Conservation (phyloP, 2,329 filamentous ascomycete species). For the Penicillium sclerotiorum region DNA sequence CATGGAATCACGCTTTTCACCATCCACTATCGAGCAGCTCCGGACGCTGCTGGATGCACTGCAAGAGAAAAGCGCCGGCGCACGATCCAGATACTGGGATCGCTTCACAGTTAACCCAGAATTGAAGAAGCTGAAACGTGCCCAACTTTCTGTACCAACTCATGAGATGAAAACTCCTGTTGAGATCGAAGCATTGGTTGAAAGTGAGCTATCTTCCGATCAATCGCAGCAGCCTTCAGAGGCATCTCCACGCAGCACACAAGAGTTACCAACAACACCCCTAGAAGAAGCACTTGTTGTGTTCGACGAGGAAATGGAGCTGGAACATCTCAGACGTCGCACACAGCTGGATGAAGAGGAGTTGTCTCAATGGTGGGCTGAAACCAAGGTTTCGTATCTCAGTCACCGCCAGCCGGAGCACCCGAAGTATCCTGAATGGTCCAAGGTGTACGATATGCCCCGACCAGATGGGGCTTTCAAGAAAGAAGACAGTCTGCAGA, state of each 20-base stretch:
- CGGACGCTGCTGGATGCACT: neutral
- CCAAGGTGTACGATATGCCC: too few relatives aligned
- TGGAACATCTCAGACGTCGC: slow-evolving; percentile 18
- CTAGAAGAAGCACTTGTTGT: slow-evolving; percentile 11
- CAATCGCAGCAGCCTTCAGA: too few relatives aligned
- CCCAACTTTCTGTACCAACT: neutral
- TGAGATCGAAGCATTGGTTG: too few relatives aligned
- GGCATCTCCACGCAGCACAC: too few relatives aligned
- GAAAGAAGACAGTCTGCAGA: too few relatives aligned
- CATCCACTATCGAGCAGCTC: neutral
- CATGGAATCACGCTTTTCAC: slow-evolving; percentile 10
- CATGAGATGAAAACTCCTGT: too few relatives aligned
- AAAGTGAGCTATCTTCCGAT: too few relatives aligned
- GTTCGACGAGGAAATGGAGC: slow-evolving; percentile 27
- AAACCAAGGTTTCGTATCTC: neutral
- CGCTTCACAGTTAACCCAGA: neutral
- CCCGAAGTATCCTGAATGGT: slow-evolving; percentile 7
- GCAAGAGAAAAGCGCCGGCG: slow-evolving; percentile 1
- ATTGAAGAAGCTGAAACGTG: neutral
- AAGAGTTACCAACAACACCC: neutral
- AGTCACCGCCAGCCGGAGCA: slow-evolving; percentile 8
- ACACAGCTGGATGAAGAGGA: slow-evolving; percentile 7
- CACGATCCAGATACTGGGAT: neutral
- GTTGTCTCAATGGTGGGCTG: slow-evolving; percentile 13
- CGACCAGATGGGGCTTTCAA: too few relatives aligned